These are phyloP conservation scores for Dittrichia graveolens DNA, from an alignment of 129 eudicot genomes.

Conservation along the genomic window DNA sequence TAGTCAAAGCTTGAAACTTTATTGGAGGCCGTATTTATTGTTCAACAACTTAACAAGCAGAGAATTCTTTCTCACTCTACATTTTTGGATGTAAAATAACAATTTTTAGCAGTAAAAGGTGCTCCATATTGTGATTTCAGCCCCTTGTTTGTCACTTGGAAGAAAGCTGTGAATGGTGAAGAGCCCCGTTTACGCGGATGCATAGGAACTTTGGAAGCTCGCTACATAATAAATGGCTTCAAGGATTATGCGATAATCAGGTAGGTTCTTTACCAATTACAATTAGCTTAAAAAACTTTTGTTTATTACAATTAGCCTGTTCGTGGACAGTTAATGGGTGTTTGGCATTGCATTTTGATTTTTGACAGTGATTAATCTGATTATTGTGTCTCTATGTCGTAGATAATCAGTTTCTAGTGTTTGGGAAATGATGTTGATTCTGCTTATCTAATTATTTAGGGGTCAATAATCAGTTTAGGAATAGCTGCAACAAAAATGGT, in stretches of 20 bases:
- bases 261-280: conserved; percentile 44
- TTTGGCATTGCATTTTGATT: neutral
- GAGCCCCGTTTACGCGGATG: conserved; percentile 96
- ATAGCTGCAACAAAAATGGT: no score
- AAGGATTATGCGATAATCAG: conserved; percentile 88
- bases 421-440: neutral
- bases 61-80: neutral
- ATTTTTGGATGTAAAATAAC: neutral
- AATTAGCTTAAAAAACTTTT: neutral
- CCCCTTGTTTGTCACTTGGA: conserved; percentile 96
- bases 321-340: neutral
- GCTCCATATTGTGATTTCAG: conserved; percentile 51
- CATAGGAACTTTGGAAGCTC: conserved; percentile 91
- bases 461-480: no score
- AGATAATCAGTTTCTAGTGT: no score
- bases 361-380: no score
- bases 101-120: neutral
- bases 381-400: no score
- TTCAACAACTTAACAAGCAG: neutral
- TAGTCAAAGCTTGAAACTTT: neutral
- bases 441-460: neutral
- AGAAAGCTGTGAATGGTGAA: conserved; percentile 75
- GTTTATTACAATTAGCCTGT: neutral
- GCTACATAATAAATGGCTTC: conserved; percentile 63
- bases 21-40: neutral